Conservation (phyloP, 257 asterid genomes). For the Eucommia ulmoides region DNA sequence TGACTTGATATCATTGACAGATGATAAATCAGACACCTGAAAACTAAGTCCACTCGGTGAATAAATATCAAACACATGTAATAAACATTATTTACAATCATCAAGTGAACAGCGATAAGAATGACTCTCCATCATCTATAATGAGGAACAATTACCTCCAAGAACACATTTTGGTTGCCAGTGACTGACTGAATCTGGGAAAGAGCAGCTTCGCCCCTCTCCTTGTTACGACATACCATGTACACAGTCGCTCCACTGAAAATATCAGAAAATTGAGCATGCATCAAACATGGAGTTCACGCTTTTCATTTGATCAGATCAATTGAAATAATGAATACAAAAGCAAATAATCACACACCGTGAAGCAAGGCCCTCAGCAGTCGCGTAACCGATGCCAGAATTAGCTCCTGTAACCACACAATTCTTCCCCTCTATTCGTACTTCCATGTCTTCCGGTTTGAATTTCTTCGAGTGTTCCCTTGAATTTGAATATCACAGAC, state of each 20-base stretch:
- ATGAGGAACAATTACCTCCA: slow-evolving; percentile 51
- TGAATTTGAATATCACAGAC: slow-evolving; percentile 3
- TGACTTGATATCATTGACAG: slow-evolving; percentile 54
- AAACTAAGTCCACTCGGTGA: not conserved
- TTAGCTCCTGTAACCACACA: slow-evolving; percentile 93
- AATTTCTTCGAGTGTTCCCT: slow-evolving; percentile 80
- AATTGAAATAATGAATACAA: too few relatives aligned
- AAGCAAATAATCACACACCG: slow-evolving; percentile 24
- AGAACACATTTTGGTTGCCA: slow-evolving; percentile 59
- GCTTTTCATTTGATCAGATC: not conserved
- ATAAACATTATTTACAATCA: too few relatives aligned
- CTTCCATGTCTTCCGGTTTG: slow-evolving; percentile 63
- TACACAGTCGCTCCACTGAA: slow-evolving; percentile 78
- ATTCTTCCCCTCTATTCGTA: slow-evolving; percentile 61
- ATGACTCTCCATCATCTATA: too few relatives aligned
- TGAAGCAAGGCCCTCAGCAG: slow-evolving; percentile 84
- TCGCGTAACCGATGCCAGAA: slow-evolving; percentile 84
- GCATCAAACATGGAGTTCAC: not conserved
- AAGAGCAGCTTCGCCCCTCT: slow-evolving; percentile 82
- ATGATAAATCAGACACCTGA: slow-evolving; percentile 82
- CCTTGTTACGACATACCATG: slow-evolving; percentile 78
- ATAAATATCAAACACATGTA: too few relatives aligned
- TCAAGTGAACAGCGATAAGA: too few relatives aligned
- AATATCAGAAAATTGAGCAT: slow-evolving; percentile 1
- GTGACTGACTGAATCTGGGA: slow-evolving; percentile 53